Conservation (phyloP, 495 filamentous ascomycete species). For the Astrothelium subdiscretum region DNA sequence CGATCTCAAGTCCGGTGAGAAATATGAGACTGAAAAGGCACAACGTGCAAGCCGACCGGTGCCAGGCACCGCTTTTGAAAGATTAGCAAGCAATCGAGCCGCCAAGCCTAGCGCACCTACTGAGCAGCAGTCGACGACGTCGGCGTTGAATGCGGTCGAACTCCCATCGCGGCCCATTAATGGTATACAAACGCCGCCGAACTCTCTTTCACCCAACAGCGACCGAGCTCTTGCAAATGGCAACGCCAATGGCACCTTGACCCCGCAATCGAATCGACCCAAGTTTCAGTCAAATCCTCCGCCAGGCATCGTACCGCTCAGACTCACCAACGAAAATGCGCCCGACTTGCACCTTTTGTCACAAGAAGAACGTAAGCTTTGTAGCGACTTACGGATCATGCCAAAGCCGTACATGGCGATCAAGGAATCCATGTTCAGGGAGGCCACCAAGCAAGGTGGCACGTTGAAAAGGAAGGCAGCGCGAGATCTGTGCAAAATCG, state of each 20-base stretch:
- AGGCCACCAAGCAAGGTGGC: constrained; percentile 79
- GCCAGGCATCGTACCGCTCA: constrained; percentile 50
- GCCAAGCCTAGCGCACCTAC: constrained; percentile 46
- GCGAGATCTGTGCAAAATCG: constrained; percentile 58
- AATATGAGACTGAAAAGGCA: constrained; percentile 86
- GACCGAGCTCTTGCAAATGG: constrained; percentile 14
- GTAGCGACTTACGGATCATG: constrained; percentile 65
- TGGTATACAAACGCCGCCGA: constrained; percentile 42
- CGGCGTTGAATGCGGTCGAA: constrained; percentile 64
- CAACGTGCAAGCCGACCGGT: not conserved
- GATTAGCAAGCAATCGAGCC: constrained; percentile 24
- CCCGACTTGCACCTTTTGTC: constrained; percentile 79
- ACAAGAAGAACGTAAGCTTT: constrained; percentile 72
- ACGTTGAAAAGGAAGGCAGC: constrained; percentile 83
- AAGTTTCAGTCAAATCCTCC: constrained; percentile 27
- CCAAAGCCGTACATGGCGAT: constrained; percentile 92
- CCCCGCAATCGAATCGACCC: constrained; percentile 12
- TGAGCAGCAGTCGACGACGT: constrained; percentile 60
- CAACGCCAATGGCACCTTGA: constrained; percentile 17
- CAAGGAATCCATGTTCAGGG: constrained; percentile 77
- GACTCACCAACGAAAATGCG: constrained; percentile 62
- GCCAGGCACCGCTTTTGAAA: not conserved
- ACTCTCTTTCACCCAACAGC: constrained; percentile 34
- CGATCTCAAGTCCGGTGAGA: constrained; percentile 76
- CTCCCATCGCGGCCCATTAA: constrained; percentile 32